Base-by-base conservation (phyloP, 371 early-diverging fungal species). In the Sporodiniella umbellata region DNA sequence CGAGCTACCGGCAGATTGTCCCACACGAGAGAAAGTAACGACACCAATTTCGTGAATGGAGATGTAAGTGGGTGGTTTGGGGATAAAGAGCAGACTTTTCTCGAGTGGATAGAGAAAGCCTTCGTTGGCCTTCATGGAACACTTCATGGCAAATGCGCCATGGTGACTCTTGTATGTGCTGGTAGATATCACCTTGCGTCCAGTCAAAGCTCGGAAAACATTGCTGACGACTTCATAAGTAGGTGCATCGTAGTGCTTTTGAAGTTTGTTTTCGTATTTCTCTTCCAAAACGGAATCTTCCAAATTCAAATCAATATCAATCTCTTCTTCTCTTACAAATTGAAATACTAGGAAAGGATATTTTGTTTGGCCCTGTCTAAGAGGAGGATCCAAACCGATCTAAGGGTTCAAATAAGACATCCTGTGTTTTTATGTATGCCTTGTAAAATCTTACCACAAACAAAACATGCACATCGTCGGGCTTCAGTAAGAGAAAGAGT, bases 291-390 rank as follows among this genome's bases (percentile, higher is more conserved):
- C 78, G 45, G 84, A 86, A 8, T 88, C 89, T 37, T 89, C 90
- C 55, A 96, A 51, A 58, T 91, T 93, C 33, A 96, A 68, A 8
- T 86, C 83, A 3, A 90, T 68, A 42, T 95, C 93, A 8, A 86
- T 82, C 52, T 96, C 95, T 49, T 95, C 95, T 53, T 95, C 94
- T 28, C 87, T 79, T 25, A 88, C 86, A 78, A 99, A 94, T 65
- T 97, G 95, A 73, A 99, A 87, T 10, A 97, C 97, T 62, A 99
- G 63, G 78, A 90, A 95, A 5, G 96, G 93, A 77, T 99, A 99
- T 62, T 91, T 83, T 19, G 99, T 99, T 69, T 99, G 99, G 44
- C 99, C 99, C 73, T 99, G 99, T 44, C 98, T 85, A 45, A 99
- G 75, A 12, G 99, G 98, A 40, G 98, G 98, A 56, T 96, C 95